phyloP scores from a whole-genome alignment of 1,139 yeast genomes.

The Lizanozyma gosingica region DNA sequence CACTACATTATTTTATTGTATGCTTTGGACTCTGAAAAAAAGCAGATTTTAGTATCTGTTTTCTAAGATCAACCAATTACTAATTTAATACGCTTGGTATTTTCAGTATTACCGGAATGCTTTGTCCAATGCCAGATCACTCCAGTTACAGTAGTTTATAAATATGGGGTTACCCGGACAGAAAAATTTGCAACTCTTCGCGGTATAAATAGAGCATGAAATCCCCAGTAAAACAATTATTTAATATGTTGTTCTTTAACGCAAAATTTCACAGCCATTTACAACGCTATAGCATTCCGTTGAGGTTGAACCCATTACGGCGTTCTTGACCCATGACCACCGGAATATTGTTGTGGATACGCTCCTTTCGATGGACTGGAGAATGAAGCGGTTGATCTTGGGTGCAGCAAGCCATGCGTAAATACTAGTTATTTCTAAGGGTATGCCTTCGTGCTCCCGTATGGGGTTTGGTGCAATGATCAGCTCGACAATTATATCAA shows the following conservation, averaged over 20 bases:
- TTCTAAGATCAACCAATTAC: too few species aligned
- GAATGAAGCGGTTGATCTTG: slow-evolving; percentile 61
- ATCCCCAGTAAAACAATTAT: slow-evolving; percentile 9
- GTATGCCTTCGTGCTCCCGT: slow-evolving; percentile 79
- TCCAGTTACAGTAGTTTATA: too few species aligned
- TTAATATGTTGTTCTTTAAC: slow-evolving; percentile 27
- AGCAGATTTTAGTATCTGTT: too few species aligned
- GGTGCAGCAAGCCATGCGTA: slow-evolving; percentile 71
- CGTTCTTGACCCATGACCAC: slow-evolving; percentile 72
- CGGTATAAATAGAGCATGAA: background rate
- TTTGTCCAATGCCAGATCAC: too few species aligned
- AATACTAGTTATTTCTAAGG: slow-evolving; percentile 49
- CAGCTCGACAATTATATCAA: slow-evolving; percentile 40
- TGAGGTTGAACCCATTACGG: slow-evolving; percentile 69
- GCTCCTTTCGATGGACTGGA: slow-evolving; percentile 49
- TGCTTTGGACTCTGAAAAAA: too few species aligned
- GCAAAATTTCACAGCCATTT: slow-evolving; percentile 65
- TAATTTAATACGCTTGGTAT: too few species aligned
- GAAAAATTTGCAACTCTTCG: background rate
- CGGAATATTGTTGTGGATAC: slow-evolving; percentile 44
- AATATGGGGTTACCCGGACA: slow-evolving; percentile 8
- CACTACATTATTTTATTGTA: too few species aligned
- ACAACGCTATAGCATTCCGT: slow-evolving; percentile 59
- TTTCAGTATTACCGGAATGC: too few species aligned
- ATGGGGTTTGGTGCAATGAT: slow-evolving; percentile 78